Evolutionary conservation across 768 basidiomycete genomes (phyloP).

Genomic region (Podaxis rugospora): DNA sequence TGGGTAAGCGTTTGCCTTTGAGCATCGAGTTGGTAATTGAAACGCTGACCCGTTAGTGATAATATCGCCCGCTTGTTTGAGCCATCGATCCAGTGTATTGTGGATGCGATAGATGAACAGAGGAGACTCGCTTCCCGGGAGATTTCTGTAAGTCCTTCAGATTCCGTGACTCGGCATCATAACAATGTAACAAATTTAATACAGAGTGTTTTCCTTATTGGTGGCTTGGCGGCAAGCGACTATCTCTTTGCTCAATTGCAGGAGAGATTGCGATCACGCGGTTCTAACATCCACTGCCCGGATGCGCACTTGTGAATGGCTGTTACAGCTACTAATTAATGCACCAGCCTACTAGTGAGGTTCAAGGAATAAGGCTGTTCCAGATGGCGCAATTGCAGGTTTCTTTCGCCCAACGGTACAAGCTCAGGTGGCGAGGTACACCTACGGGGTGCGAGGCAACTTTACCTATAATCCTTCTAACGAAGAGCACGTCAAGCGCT

Average conservation of each 20-base stretch:
- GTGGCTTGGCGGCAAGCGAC: slow-evolving; percentile 50
- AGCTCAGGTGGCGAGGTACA: slow-evolving; percentile 13
- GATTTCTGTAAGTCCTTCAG: not conserved
- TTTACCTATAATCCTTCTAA: slow-evolving; percentile 7
- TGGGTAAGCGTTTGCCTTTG: slow-evolving; percentile 20
- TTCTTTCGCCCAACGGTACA: slow-evolving; percentile 14
- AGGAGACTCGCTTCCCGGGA: not conserved
- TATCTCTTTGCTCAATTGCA: slow-evolving; percentile 40
- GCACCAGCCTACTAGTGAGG: not conserved
- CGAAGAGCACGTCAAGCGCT: slow-evolving; percentile 11
- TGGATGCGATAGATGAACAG: slow-evolving; percentile 18
- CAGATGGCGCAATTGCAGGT: slow-evolving; percentile 9
- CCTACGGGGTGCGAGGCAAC: slow-evolving; percentile 12
- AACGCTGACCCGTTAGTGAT: slow-evolving; percentile 10
- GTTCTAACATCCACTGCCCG: slow-evolving; percentile 36
- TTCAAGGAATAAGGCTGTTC: not conserved
- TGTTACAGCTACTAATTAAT: not conserved
- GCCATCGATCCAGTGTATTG: slow-evolving; percentile 22
- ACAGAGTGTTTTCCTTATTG: slow-evolving; percentile 40
- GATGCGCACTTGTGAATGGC: slow-evolving; percentile 40
- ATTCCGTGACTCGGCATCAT: not conserved
- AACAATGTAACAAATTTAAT: not conserved
- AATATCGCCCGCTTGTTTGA: slow-evolving; percentile 24
- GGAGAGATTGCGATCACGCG: slow-evolving; percentile 25
- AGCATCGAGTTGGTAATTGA: not conserved